Conservation (phyloP, 306 rosid species). For the Quercus mongolica region DNA sequence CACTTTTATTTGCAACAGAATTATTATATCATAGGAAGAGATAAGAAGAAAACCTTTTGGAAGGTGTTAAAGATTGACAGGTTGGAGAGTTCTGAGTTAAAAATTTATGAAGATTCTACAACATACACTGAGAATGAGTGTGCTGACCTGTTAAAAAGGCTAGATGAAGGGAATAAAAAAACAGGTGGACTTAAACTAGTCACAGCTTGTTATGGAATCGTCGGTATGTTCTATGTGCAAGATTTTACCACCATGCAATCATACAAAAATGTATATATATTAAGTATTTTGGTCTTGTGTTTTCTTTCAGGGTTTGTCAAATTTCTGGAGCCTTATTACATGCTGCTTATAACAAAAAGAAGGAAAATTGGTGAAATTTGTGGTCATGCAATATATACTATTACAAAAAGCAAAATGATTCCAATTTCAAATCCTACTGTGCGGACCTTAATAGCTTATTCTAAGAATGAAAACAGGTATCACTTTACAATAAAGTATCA, state of each 20-base stretch:
- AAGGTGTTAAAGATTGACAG: constrained; percentile 83
- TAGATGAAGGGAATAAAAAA: constrained; percentile 85
- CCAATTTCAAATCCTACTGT: constrained; percentile 75
- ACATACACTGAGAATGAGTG: constrained; percentile 73
- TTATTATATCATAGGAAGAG: constrained; percentile 90
- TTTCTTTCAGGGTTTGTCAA: constrained; percentile 74
- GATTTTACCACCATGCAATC: neutral
- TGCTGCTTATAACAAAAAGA: constrained; percentile 81
- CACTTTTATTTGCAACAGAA: constrained; percentile 51
- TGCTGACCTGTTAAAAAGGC: constrained; percentile 69
- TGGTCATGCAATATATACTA: constrained; percentile 76
- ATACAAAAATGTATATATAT: neutral
- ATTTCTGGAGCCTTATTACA: constrained; percentile 92
- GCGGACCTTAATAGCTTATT: constrained; percentile 76
- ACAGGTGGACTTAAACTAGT: constrained; percentile 90
- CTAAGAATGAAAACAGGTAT: constrained; percentile 97
- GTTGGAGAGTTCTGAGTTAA: constrained; percentile 63
- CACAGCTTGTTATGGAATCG: constrained; percentile 83
- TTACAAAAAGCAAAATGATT: constrained; percentile 79
- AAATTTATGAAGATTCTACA: constrained; percentile 63
- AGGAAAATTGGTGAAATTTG: constrained; percentile 83
- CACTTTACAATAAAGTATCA: constrained; percentile 64
- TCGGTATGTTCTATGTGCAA: constrained; percentile 55
- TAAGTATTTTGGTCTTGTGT: constrained; percentile 21
- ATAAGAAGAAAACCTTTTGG: constrained; percentile 73